A percentile compares a stretch with the other conserved stretches of the same genome.
phyloP scores from a whole-genome alignment of 139 green algal genomes.

The Chlamydomonas urium region DNA sequence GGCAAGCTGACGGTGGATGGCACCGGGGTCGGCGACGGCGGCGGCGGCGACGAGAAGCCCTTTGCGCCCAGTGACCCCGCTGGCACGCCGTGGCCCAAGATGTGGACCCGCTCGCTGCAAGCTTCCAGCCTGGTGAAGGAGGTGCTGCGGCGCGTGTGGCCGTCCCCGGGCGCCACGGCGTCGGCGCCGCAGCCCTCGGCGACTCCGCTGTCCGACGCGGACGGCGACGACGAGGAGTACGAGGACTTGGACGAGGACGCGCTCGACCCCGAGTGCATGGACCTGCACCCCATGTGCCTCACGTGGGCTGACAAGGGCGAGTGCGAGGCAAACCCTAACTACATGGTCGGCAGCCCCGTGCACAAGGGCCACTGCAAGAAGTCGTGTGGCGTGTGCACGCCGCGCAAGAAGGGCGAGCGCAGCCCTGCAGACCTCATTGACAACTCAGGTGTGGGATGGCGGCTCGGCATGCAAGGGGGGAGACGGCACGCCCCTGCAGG shows the following conservation, averaged over 20 bases:
- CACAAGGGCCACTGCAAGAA: not conserved
- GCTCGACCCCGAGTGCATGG: conserved; percentile 18
- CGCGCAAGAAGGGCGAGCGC: not conserved
- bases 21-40: no score
- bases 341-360: conserved; percentile 9
- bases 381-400: conserved; percentile 5
- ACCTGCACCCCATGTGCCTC: conserved; percentile 37
- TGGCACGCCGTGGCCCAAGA: no score
- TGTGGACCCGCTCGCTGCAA: no score
- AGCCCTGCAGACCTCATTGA: not conserved
- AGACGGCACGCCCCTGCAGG: no score
- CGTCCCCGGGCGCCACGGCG: not conserved
- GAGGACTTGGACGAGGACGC: not conserved
- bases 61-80: no score
- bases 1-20: no score
- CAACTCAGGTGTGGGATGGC: no score
- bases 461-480: no score
- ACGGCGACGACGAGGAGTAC: not conserved
- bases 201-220: not conserved
- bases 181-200: not conserved
- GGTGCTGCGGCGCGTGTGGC: not conserved
- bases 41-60: no score
- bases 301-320: conserved; percentile 9
- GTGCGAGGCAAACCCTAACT: conserved; percentile 12
- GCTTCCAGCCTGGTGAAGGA: conserved; percentile 5